Conservation (phyloP, 768 basidiomycete genomes). For the Lentinus brumalis region DNA sequence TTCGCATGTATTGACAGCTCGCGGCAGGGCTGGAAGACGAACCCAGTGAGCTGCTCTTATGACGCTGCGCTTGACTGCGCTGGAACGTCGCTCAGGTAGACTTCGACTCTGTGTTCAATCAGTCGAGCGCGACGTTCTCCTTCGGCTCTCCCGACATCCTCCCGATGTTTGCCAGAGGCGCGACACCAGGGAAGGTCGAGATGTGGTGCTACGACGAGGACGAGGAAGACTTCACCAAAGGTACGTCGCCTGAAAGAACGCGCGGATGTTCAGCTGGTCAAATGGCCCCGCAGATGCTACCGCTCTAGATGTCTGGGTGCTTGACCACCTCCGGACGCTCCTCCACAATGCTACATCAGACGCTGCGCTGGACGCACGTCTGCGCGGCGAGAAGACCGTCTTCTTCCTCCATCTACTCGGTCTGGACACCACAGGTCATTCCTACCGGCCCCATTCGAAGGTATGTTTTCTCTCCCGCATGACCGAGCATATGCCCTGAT, state of each 20-base stretch:
- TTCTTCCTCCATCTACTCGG: constrained; percentile 87
- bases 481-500: not conserved
- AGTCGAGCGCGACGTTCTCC: constrained; percentile 73
- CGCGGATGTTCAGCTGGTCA: not conserved
- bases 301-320: constrained; percentile 75
- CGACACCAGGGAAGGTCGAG: constrained; percentile 65
- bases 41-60: constrained; percentile 54
- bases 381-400: constrained; percentile 62
- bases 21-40: constrained; percentile 79
- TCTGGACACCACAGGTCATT: constrained; percentile 84
- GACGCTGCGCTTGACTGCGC: constrained; percentile 2
- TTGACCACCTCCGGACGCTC: constrained; percentile 64
- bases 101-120: constrained; percentile 89
- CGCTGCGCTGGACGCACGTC: constrained; percentile 45
- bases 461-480: constrained; percentile 36
- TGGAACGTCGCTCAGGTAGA: constrained; percentile 45
- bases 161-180: constrained; percentile 84
- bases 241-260: constrained; percentile 34
- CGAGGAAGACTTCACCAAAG: constrained; percentile 87
- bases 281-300: constrained; percentile 59
- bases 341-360: constrained; percentile 66
- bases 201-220: constrained; percentile 78
- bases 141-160: constrained; percentile 90
- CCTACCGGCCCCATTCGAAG: constrained; percentile 80
- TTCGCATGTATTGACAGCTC: constrained; percentile 6